Evolutionary conservation across 2,329 filamentous ascomycete genomes (phyloP).

Genomic region (Colletotrichum gloeosporioides): DNA sequence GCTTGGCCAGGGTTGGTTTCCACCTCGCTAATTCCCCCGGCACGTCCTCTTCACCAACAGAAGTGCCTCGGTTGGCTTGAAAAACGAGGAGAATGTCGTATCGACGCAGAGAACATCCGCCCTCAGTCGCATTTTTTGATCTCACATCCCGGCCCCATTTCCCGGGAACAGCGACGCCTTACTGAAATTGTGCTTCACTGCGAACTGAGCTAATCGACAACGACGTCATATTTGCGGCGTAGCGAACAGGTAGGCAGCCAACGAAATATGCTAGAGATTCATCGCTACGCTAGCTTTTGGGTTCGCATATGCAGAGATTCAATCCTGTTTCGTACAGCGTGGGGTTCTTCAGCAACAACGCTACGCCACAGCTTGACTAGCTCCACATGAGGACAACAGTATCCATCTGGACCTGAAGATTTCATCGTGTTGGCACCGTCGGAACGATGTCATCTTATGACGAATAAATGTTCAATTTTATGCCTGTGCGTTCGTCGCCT

Average conservation of each 20-base stretch:
- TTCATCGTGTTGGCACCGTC: not conserved
- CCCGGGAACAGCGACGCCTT: not conserved
- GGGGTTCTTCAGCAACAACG: not conserved
- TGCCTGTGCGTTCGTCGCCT: not conserved
- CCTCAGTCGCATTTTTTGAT: not conserved
- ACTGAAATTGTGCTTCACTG: not conserved
- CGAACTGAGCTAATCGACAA: not conserved
- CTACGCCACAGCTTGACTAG: not conserved
- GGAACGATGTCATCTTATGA: not conserved
- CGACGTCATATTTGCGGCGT: not conserved
- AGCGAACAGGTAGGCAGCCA: not conserved
- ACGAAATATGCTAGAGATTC: not conserved
- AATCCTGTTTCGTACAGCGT: not conserved
- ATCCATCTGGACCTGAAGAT: not conserved
- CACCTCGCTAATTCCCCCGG: not conserved
- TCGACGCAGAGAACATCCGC: not conserved
- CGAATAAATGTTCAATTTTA: not conserved
- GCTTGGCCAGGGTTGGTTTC: not conserved
- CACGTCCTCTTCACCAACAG: not conserved
- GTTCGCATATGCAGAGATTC: not conserved
- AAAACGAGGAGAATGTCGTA: not conserved
- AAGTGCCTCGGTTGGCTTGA: not conserved
- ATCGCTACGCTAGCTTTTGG: not conserved
- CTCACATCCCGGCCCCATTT: not conserved
- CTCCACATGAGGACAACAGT: not conserved